phyloP scores from a whole-genome alignment of 148 eudicot species.

The Diospyros lotus region DNA sequence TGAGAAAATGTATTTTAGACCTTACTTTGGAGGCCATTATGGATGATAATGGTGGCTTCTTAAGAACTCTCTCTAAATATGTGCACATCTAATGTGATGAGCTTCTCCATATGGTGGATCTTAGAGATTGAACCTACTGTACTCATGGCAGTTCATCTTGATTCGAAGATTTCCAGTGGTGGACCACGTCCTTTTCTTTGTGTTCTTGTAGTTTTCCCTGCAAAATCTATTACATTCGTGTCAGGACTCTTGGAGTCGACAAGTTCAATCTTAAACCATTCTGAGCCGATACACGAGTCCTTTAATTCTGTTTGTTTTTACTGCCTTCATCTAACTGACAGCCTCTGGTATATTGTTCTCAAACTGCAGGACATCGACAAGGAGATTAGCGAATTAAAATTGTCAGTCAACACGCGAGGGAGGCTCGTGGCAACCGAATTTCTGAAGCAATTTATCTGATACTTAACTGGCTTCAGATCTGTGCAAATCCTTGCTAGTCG shows the following conservation, averaged over 20 bases:
- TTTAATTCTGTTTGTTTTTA: not conserved
- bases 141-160: not conserved
- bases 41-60: not conserved
- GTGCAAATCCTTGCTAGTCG: not conserved
- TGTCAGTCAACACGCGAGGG: slow-evolving; percentile 90
- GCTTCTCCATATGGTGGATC: not conserved
- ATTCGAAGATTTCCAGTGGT: not conserved
- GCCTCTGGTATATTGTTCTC: not conserved
- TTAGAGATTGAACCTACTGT: too few species aligned
- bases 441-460: slow-evolving; percentile 79
- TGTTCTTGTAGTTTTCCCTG: not conserved
- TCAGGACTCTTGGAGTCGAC: not conserved
- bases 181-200: not conserved
- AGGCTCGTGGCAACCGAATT: slow-evolving; percentile 98
- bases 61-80: not conserved
- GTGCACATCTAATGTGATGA: not conserved
- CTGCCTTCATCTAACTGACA: not conserved
- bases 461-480: not conserved
- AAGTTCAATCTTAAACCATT: not conserved
- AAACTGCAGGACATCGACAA: slow-evolving; percentile 85
- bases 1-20: not conserved
- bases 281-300: not conserved
- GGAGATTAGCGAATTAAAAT: slow-evolving; percentile 83
- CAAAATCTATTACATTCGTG: not conserved
- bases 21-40: not conserved